These are phyloP conservation scores for Kodamaea kakaduensis DNA, from an alignment of 805 yeast genomes.

Conservation along the genomic window DNA sequence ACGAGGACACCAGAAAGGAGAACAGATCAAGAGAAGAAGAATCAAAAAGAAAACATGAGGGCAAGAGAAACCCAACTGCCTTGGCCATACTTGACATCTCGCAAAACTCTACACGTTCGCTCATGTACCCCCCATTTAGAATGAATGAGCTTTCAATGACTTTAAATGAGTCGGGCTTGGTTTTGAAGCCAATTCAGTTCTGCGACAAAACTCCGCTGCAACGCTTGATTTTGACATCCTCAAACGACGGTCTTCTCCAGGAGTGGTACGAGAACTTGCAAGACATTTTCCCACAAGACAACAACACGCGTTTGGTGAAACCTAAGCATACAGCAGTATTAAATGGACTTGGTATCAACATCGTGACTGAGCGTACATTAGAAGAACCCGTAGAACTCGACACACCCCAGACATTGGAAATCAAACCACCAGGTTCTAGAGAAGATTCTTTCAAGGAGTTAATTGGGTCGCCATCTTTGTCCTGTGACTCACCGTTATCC, in stretches of 20 bases:
- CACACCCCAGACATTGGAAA: constrained; percentile 3
- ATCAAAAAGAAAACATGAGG: neutral
- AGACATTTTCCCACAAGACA: constrained; percentile 31
- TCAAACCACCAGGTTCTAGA: constrained; percentile 10
- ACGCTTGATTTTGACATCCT: constrained; percentile 17
- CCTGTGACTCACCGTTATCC: constrained; percentile 14
- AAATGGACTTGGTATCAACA: constrained; percentile 34
- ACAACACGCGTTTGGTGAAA: constrained; percentile 22
- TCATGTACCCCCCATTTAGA: constrained; percentile 41
- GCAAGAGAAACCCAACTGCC: constrained; percentile 23
- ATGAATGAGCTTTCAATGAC: constrained; percentile 31
- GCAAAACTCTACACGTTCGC: constrained; percentile 24
- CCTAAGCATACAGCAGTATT: constrained; percentile 13
- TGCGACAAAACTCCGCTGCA: constrained; percentile 14
- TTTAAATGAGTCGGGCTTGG: constrained; percentile 9
- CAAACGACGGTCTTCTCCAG: constrained; percentile 15
- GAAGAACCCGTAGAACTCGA: constrained; percentile 3
- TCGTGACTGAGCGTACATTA: constrained; percentile 14
- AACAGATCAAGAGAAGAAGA: too few relatives aligned
- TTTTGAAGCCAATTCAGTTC: constrained; percentile 16
- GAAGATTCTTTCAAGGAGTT: constrained; percentile 14
- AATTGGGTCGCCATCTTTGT: constrained; percentile 12
- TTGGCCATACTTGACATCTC: constrained; percentile 29
- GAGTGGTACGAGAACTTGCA: constrained; percentile 32
- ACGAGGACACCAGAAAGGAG: neutral